phyloP scores from a whole-genome alignment of 192 early-diverging fungal genomes.

The Gorgonomyces haynaldii region DNA sequence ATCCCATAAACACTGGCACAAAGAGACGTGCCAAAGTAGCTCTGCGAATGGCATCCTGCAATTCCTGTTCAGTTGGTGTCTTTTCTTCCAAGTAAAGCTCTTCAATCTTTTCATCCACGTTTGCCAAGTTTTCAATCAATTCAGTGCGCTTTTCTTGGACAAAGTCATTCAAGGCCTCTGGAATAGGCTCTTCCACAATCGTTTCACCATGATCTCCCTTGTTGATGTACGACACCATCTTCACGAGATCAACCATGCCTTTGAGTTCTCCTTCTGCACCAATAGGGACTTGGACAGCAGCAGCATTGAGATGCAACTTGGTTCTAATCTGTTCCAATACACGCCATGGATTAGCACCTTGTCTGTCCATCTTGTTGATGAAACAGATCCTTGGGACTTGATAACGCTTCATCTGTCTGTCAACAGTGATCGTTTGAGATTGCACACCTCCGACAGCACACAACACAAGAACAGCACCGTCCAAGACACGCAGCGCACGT shows the following conservation, averaged over 20 bases:
- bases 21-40: conserved; percentile 56
- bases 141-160: conserved; percentile 52
- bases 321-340: conserved; percentile 48
- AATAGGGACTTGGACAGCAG: conserved; percentile 47
- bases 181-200: conserved; percentile 40
- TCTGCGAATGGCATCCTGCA: conserved; percentile 61
- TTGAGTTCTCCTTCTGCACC: conserved; percentile 76
- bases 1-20: conserved; percentile 83
- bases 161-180: conserved; percentile 20
- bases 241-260: conserved; percentile 85
- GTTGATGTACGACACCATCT: conserved; percentile 79
- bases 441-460: conserved; percentile 96
- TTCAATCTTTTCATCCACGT: conserved; percentile 76
- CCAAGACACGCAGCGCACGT: conserved; percentile 81
- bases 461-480: conserved; percentile 85
- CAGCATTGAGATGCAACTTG: conserved; percentile 36
- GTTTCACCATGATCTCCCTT: conserved; percentile 73
- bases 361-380: conserved; percentile 95
- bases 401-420: conserved; percentile 77
- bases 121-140: conserved; percentile 74
- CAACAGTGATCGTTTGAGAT: conserved; percentile 78
- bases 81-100: conserved; percentile 74
- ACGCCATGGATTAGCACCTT: conserved; percentile 53
- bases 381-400: conserved; percentile 79
- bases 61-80: conserved; percentile 55